Evolutionary conservation across 768 basidiomycete genomes (phyloP), one percentile per base, ranked within the genome.

Genomic region (Boletus rex-veris): DNA sequence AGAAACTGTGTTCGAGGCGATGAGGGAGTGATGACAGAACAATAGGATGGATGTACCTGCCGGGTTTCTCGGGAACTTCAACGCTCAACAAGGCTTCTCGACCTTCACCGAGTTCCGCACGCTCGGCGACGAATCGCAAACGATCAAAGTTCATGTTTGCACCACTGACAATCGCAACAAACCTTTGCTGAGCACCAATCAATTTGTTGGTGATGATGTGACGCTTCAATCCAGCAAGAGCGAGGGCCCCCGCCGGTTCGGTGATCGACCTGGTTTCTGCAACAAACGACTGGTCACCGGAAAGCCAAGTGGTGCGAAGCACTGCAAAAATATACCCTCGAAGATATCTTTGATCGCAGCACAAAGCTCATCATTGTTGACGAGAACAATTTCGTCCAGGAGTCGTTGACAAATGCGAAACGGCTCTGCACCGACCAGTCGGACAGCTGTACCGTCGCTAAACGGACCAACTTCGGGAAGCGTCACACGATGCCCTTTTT

Each of bases 131-230:
- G 67, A 98, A 99, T 10, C 97, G 84, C 43, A 99, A 72, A 40
- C 96, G 84, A 65, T 93, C 91, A 71, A 99, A 99, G 74, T 99
- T 98, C 92, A 99, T 97, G 73, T 99, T 98, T 16, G 96, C 97
- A 19, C 97, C 97, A 64, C 92, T 95, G 58, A 98, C 75, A 48
- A 98, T 85, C 6, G 83, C 94, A 30, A 98, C 95, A 59, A 95
- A 97, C 53, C 82, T 85, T 74, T 92, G 92, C 52, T 88, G 80
- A 3, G 90, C 84, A 36, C 90, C 91, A 48, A 93, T 62, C 33
- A 98, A 82, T 48, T 86, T 80, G 70, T 97, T 91, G 53, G 85
- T 73, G 33, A 83, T 59, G 62, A 99, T 93, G 67, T 96, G 81
- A 12, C 83, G 84, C 69, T 98, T 99, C 48, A 98, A 76, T 11